Percentiles rank a stretch among this genome's conserved stretches.
Evolutionary conservation across 768 basidiomycete genomes (phyloP).

Genomic region (Auricularia heimuer): DNA sequence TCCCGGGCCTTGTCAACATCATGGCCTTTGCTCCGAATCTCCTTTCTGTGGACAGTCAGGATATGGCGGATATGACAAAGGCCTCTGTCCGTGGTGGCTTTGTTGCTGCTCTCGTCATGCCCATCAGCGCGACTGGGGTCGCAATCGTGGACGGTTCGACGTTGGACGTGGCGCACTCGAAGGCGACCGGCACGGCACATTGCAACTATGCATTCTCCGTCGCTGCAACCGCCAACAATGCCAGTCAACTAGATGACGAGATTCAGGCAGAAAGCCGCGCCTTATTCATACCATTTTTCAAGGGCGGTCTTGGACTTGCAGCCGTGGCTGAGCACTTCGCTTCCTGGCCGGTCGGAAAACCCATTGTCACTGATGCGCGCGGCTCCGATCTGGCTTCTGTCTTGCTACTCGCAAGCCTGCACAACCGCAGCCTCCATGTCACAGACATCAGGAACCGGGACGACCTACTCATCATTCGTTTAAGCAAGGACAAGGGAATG

Average conservation of each 20-base stretch:
- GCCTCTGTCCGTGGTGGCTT: slow-evolving; percentile 87
- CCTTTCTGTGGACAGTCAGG: slow-evolving; percentile 39
- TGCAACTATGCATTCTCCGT: slow-evolving; percentile 85
- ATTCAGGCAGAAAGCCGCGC: slow-evolving; percentile 71
- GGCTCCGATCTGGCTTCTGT: slow-evolving; percentile 89
- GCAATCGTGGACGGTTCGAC: slow-evolving; percentile 54
- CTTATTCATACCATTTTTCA: slow-evolving; percentile 74
- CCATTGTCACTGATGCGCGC: slow-evolving; percentile 90
- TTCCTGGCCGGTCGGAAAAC: slow-evolving; percentile 83
- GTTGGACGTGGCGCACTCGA: slow-evolving; percentile 60
- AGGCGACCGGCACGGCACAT: slow-evolving; percentile 53
- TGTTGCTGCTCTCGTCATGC: slow-evolving; percentile 72
- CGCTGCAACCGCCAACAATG: slow-evolving; percentile 62
- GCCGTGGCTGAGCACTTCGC: slow-evolving; percentile 80
- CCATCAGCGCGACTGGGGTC: slow-evolving; percentile 48
- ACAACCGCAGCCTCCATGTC: slow-evolving; percentile 81
- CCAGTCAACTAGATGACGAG: slow-evolving; percentile 57
- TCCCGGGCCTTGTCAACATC: slow-evolving; percentile 89
- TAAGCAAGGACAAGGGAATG: slow-evolving; percentile 89
- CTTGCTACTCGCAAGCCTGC: slow-evolving; percentile 85
- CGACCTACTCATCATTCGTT: slow-evolving; percentile 80
- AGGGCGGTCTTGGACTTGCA: slow-evolving; percentile 43
- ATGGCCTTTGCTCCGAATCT: slow-evolving; percentile 77
- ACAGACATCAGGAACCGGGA: slow-evolving; percentile 81
- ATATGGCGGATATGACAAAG: slow-evolving; percentile 59